phyloP scores from a whole-genome alignment of 176 grass and related monocot genomes.

The Zea mays region Zm-B73-REFERENCE-NAM-5.0 NC_050103.1:176709501-176710000 shows the following conservation, averaged over 20 bases:
- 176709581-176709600: too few relatives aligned
- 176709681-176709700: background rate
- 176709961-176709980: background rate
- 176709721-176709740: background rate
- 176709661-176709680: too few relatives aligned
- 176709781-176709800: too few relatives aligned
- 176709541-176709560: too few relatives aligned
- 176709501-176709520: too few relatives aligned
- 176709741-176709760: background rate
- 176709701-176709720: too few relatives aligned
- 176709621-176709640: too few relatives aligned
- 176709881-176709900: background rate
- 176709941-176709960: background rate
- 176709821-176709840: background rate
- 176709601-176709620: too few relatives aligned
- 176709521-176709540: too few relatives aligned
- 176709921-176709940: background rate
- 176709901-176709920: slow-evolving; percentile 15
- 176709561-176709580: too few relatives aligned
- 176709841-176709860: background rate
- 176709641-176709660: too few relatives aligned
- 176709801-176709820: background rate
- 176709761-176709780: background rate
- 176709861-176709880: slow-evolving; percentile 19
- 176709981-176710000: slow-evolving; percentile 29